Evolutionary conservation across 495 filamentous ascomycete genomes (phyloP), one percentile per base, ranked within the genome.

Genomic region (Penicillium crystallinum): DNA sequence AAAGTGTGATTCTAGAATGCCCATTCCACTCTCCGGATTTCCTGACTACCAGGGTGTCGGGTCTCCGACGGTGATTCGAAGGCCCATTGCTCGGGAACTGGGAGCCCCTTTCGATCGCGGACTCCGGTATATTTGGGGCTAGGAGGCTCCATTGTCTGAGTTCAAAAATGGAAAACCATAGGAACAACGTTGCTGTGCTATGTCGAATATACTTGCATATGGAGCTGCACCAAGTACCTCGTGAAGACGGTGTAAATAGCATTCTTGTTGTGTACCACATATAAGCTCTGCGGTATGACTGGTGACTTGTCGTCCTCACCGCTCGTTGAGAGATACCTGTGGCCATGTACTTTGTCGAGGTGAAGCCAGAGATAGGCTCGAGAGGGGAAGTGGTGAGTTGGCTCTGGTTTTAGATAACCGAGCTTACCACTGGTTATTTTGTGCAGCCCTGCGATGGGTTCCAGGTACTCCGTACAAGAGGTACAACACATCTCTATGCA

Each of bases 401-500:
- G 37, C 48, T 34, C 11, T 47, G 19, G 37, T 21, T 23, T 25
- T 6, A 17, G 33, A 15, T 36, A 18, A 19, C 42, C 29, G 23
- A 30, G 41, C 41, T 30, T n/a, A 48, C 46, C 23, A 47, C 15
- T 25, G 12, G 36, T n/a, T 15, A 36, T 36, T 27, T 7, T 29
- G 6, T 31, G 25, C 19, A 22, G 19, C 18, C 31, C 38, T 17
- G 19, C 23, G 14, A 41, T 34, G 21, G 30, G 34, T 35, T 50
- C 38, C 48, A 50, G 48, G 48, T 42, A n/a, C n/a, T n/a, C n/a
- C n/a, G n/a, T n/a, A 42, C 48, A 50, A 23, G 17, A 40, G 25
- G 48, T 50, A 50, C 48, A 50, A 50, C 48, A 50, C 48, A 50
- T 23, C 19, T 14, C 14, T 10, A 50, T 50, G 48, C 38, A 41